Conservation (phyloP, 2,329 filamentous ascomycete genomes). For the Fusarium sp. region DNA sequence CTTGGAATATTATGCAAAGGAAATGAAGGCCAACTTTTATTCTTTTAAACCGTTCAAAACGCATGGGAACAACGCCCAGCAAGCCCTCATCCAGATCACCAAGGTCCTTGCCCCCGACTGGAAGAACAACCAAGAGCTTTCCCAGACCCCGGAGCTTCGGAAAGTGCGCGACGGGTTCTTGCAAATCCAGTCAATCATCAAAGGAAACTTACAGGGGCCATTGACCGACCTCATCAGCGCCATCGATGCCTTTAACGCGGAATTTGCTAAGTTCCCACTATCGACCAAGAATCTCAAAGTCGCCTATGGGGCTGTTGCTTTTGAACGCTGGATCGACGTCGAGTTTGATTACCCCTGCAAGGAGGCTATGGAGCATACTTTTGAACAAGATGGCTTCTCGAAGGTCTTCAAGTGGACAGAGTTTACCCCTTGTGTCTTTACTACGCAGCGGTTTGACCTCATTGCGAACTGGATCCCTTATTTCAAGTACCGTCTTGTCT, state of each 20-base stretch:
- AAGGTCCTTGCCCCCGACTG: constrained; percentile 29
- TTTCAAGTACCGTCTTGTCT: constrained; percentile 37
- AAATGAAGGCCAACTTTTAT: constrained; percentile 20
- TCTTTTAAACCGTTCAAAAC: constrained; percentile 28
- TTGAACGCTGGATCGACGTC: constrained; percentile 32
- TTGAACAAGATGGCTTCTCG: constrained; percentile 18
- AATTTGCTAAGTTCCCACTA: constrained; percentile 29
- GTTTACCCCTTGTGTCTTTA: constrained; percentile 29
- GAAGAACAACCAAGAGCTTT: constrained; percentile 36
- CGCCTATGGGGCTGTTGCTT: constrained; percentile 20
- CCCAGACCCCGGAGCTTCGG: constrained; percentile 21
- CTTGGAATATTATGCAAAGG: constrained; percentile 22
- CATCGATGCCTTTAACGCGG: constrained; percentile 21
- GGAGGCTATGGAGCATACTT: constrained; percentile 23
- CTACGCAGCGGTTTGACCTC: constrained; percentile 24
- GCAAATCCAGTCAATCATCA: constrained; percentile 19
- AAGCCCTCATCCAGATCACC: constrained; percentile 15
- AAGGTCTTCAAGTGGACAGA: constrained; percentile 29
- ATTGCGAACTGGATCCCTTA: constrained; percentile 34
- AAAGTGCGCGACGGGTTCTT: constrained; percentile 35
- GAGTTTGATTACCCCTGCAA: constrained; percentile 37
- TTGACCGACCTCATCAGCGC: constrained; percentile 10
- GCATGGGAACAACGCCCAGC: constrained; percentile 1
- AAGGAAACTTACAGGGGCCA: constrained; percentile 9
- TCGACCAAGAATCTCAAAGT: constrained; percentile 30